Evolutionary conservation across 176 grass and related monocot genomes (phyloP).

Genomic region (Carex parvula): DNA sequence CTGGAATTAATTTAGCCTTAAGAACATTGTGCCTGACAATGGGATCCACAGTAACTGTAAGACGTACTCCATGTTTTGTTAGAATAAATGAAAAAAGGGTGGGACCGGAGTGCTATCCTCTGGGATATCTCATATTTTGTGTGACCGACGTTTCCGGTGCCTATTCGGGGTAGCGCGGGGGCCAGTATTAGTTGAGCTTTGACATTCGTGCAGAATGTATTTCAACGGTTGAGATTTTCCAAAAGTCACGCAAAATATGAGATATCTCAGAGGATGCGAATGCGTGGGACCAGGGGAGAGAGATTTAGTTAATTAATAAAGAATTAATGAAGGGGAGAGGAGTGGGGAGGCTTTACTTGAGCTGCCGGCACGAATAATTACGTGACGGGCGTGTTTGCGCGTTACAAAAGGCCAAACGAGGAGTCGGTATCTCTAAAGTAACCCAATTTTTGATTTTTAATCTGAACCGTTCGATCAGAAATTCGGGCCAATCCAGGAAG

Average conservation of each 20-base stretch:
- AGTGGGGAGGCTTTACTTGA: conserved; percentile 21
- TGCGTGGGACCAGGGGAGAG: neutral
- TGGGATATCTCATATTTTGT: too few relatives aligned
- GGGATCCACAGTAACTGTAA: neutral
- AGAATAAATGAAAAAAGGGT: neutral
- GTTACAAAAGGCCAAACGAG: conserved; percentile 19
- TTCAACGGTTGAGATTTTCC: too few relatives aligned
- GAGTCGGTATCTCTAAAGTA: neutral
- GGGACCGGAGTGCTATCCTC: neutral
- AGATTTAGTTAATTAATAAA: conserved; percentile 7
- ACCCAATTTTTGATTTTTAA: too few relatives aligned
- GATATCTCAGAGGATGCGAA: too few relatives aligned
- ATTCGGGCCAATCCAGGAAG: too few relatives aligned
- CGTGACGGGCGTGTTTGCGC: conserved; percentile 33
- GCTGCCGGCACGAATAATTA: conserved; percentile 29
- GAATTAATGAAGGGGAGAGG: neutral
- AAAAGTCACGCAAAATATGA: too few relatives aligned
- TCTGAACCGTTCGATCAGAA: too few relatives aligned
- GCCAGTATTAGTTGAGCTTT: too few relatives aligned
- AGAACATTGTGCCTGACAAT: neutral
- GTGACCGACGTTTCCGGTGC: too few relatives aligned
- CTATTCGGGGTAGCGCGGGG: too few relatives aligned
- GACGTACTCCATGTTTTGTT: neutral
- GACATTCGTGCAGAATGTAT: too few relatives aligned
- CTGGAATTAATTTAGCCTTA: neutral